These are phyloP conservation scores for Setaria italica DNA, from an alignment of 202 grass and related monocot species.

Conservation along the genomic window DNA sequence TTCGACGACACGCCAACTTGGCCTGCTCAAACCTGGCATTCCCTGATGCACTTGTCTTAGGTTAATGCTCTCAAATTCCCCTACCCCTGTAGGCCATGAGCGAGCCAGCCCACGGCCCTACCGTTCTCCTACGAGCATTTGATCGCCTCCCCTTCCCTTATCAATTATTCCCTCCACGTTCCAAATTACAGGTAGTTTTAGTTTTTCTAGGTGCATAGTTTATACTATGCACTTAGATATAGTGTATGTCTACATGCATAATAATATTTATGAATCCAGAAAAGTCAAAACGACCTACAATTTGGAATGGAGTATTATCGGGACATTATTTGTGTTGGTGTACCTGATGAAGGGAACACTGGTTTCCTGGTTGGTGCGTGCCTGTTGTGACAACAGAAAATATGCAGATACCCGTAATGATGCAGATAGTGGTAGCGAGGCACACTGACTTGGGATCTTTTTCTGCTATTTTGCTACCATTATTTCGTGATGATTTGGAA, in stretches of 20 bases:
- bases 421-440: neutral
- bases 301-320: no score
- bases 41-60: constrained; percentile 20
- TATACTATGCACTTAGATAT: no score
- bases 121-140: no score
- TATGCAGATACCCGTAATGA: neutral
- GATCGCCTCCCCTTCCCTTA: no score
- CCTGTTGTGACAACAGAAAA: constrained; percentile 32
- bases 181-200: no score
- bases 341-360: constrained; percentile 12
- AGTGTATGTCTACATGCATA: no score
- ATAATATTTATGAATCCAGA: no score
- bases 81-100: no score
- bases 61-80: constrained; percentile 33
- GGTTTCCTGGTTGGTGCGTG: constrained; percentile 2
- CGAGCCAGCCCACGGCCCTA: constrained; percentile 35
- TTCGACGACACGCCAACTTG: constrained; percentile 34
- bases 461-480: no score
- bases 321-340: constrained; percentile 26
- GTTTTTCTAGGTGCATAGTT: no score
- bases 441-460: neutral
- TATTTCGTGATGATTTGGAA: neutral
- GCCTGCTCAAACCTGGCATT: constrained; percentile 33
- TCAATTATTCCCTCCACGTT: no score
- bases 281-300: no score